Percentiles rank a stretch among this genome's conserved stretches.
Conservation (phyloP, 148 eudicot genomes). For the Rhododendron henanense region DNA sequence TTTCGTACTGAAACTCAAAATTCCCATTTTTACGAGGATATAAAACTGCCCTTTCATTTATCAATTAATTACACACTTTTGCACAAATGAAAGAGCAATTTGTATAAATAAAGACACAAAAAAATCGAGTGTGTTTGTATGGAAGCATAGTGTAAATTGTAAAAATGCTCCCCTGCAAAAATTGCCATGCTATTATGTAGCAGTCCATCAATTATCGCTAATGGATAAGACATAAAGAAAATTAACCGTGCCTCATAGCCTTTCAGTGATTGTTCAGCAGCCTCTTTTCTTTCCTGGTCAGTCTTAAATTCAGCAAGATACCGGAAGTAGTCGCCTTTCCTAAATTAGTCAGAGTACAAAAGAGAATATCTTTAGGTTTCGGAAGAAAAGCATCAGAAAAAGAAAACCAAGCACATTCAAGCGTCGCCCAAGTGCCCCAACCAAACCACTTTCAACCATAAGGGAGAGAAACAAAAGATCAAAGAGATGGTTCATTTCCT, state of each 20-base stretch:
- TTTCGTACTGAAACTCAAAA: neutral
- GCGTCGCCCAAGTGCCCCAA: neutral
- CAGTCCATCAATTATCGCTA: neutral
- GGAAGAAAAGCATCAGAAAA: neutral
- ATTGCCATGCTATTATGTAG: neutral
- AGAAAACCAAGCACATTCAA: neutral
- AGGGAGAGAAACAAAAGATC: neutral
- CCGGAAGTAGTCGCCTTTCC: conserved; percentile 26
- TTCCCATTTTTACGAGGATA: neutral
- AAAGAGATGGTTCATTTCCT: neutral
- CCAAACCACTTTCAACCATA: neutral
- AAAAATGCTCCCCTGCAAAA: neutral
- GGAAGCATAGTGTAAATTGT: neutral
- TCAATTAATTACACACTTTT: neutral
- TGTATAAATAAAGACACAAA: neutral
- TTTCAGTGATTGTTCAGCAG: conserved; percentile 16
- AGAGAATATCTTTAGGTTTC: neutral
- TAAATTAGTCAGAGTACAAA: neutral
- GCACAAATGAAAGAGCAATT: neutral
- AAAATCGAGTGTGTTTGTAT: neutral
- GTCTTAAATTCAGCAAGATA: conserved; percentile 21
- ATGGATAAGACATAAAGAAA: neutral
- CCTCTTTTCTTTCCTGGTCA: conserved; percentile 19
- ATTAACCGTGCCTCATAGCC: conserved; percentile 18
- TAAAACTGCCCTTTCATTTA: neutral